Conservation (phyloP, 192 early-diverging fungal genomes). For the Backusella australiensis region DNA sequence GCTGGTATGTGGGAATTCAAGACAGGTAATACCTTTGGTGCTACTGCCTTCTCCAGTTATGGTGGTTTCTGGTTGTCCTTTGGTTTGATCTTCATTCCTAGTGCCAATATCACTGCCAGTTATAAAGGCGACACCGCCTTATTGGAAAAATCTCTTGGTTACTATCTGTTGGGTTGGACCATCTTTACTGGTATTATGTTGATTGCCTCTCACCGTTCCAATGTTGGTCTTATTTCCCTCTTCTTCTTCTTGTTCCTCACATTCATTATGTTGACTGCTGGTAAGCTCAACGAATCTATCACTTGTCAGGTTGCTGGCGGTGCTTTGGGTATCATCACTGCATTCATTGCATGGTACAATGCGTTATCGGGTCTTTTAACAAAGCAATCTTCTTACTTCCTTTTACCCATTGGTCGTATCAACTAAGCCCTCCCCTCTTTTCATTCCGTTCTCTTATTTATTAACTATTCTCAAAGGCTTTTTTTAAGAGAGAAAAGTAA, state of each 20-base stretch:
- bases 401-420: slow-evolving; percentile 43
- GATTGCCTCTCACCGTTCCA: slow-evolving; percentile 63
- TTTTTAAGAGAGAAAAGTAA: background rate
- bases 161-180: slow-evolving; percentile 67
- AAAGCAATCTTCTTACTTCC: slow-evolving; percentile 53
- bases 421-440: background rate
- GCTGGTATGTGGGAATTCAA: slow-evolving; percentile 67
- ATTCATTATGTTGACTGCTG: slow-evolving; percentile 66
- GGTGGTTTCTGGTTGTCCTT: slow-evolving; percentile 70
- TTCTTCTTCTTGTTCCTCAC: slow-evolving; percentile 70
- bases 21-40: slow-evolving; percentile 78
- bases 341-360: slow-evolving; percentile 76
- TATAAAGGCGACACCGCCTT: slow-evolving; percentile 28
- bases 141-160: slow-evolving; percentile 49
- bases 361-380: slow-evolving; percentile 61
- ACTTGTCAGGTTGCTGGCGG: slow-evolving; percentile 63
- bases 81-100: slow-evolving; percentile 55
- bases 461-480: background rate
- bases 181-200: slow-evolving; percentile 77
- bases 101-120: slow-evolving; percentile 44
- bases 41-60: slow-evolving; percentile 73
- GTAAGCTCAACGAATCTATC: slow-evolving; percentile 50
- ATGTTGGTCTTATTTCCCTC: slow-evolving; percentile 58
- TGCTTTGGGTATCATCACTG: slow-evolving; percentile 69
- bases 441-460: background rate